phyloP scores from a whole-genome alignment of 139 green algal genomes.

The Coccomyxa sp. region DNA sequence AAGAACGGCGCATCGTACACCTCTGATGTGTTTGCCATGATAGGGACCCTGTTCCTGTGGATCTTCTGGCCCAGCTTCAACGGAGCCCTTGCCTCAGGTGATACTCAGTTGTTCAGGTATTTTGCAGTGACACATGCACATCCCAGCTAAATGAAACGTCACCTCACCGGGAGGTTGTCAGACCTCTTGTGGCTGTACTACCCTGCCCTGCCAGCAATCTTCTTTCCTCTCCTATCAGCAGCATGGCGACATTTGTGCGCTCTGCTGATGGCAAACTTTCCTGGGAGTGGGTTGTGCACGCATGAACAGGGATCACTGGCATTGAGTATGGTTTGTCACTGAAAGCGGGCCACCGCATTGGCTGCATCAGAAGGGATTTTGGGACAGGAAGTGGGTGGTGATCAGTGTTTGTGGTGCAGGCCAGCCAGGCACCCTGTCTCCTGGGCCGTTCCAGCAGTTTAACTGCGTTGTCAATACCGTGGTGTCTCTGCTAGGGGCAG shows the following conservation, averaged over 20 bases:
- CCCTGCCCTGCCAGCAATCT: no score
- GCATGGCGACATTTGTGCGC: no score
- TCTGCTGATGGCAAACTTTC: no score
- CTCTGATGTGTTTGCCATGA: constrained; percentile 44
- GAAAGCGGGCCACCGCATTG: neutral
- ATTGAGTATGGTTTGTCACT: neutral
- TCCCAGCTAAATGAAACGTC: no score
- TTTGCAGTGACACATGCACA: no score
- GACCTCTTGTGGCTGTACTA: no score
- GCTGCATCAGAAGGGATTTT: neutral
- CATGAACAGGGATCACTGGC: no score
- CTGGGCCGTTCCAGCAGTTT: constrained; percentile 29
- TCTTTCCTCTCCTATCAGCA: no score
- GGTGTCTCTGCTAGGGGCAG: constrained; percentile 40
- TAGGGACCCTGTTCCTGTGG: constrained; percentile 52
- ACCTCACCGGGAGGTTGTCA: no score
- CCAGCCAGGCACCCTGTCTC: neutral
- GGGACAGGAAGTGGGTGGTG: no score
- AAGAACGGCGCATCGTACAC: constrained; percentile 35
- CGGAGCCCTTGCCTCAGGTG: constrained; percentile 42
- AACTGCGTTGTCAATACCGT: constrained; percentile 57
- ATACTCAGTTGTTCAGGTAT: no score
- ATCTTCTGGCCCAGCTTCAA: constrained; percentile 61
- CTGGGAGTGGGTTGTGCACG: no score
- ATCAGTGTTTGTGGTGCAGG: neutral